Evolutionary conservation across 352 stramenopile species (phyloP), one percentile per base, ranked within the genome.

Genomic region (Phytophthora brassicae): DNA sequence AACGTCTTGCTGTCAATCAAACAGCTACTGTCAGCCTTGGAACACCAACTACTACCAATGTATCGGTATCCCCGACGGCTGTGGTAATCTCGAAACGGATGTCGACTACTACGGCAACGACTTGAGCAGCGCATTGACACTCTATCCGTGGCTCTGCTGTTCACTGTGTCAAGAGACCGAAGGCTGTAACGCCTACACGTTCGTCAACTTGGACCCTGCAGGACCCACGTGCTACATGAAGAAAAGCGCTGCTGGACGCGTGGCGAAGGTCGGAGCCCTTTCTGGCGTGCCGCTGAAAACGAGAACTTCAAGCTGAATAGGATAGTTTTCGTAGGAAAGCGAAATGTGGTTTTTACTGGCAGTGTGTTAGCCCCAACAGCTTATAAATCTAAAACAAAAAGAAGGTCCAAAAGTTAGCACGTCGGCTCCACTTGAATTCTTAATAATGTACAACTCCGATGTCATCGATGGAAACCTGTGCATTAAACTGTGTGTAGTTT

Each of bases 11-110:
- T 84, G 73, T 41, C 51, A 63, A 13, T 60, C 31, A 9, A 38
- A 51, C 33, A 53, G 48, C 28, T 84, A 81, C 54, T 85, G 75
- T 39, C 74, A 85, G 62, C 75, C 75, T 16, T 83, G 77, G 73
- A 64, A 85, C 52, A 63, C 42, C 0, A 35, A 72, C 19, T 88
- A 79, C 55, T 88, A 86, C 66, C 78, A 87, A 65, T 88, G 78
- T 29, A 69, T 83, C 33, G 36, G 41, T 1, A 35, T 68, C 1
- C 71, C 75, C 3, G 54, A 68, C 6, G 71, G 69, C 12, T 84
- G 75, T 43, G 54, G 61, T 2, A 54, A 56, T 8, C 55, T 81
- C 7, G 74, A 84, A 60, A 76, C 70, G 22, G 68, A 86, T 62
- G 46, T 78, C 17, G 77, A 86, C 62, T 86, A 74, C 61, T 70